A percentile compares a stretch with the other conserved stretches of the same genome.
Conservation (phyloP, 352 stramenopile species). For the Globisporangium okanoganense region DNA sequence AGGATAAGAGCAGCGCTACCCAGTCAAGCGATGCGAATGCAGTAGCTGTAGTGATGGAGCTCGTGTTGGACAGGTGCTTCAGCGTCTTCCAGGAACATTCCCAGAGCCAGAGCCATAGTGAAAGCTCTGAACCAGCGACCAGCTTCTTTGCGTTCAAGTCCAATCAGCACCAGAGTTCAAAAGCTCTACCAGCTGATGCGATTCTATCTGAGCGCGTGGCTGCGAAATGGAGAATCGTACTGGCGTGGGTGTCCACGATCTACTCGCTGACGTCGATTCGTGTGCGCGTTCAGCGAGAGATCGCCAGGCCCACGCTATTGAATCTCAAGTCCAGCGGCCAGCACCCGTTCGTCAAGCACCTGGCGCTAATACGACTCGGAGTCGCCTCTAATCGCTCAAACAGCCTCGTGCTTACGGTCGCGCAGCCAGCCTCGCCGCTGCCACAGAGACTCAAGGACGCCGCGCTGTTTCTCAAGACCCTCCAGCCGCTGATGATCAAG, state of each 20-base stretch:
- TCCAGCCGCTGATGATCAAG: constrained; percentile 51
- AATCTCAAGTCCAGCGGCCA: constrained; percentile 13
- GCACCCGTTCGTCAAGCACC: constrained; percentile 38
- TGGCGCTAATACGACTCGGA: constrained; percentile 35
- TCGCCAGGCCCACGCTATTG: constrained; percentile 23
- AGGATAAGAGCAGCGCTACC: neutral
- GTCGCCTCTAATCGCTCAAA: constrained; percentile 6
- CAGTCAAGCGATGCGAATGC: neutral
- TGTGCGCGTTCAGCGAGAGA: constrained; percentile 34
- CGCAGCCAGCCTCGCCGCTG: constrained; percentile 9
- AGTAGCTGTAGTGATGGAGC: constrained; percentile 15
- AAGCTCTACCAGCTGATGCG: constrained; percentile 5
- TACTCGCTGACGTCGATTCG: constrained; percentile 22
- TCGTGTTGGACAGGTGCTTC: constrained; percentile 36
- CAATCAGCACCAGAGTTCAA: neutral
- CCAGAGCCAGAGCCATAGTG: constrained; percentile 24
- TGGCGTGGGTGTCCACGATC: constrained; percentile 19
- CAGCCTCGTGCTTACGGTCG: constrained; percentile 2
- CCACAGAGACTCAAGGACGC: constrained; percentile 33
- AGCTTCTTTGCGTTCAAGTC: constrained; percentile 61
- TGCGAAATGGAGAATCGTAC: constrained; percentile 22
- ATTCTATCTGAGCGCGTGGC: constrained; percentile 19
- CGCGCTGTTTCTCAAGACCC: constrained; percentile 33
- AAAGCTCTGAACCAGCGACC: constrained; percentile 22
- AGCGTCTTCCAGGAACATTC: constrained; percentile 43